These are phyloP conservation scores for Penicillium nucicola DNA, from an alignment of 495 filamentous ascomycete genomes.

Conservation along the genomic window DNA sequence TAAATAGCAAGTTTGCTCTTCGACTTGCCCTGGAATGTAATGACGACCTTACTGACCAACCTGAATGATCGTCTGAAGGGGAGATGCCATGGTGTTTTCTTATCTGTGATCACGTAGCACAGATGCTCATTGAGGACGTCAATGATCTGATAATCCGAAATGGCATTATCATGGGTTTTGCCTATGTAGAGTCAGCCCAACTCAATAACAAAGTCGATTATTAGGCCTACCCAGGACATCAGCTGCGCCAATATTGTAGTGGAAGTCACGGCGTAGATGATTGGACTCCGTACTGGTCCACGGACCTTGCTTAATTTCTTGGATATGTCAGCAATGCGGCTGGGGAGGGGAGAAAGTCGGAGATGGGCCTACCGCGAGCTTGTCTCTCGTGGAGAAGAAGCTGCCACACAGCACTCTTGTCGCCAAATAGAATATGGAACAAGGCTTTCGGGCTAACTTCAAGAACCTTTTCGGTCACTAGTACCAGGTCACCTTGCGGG, in stretches of 20 bases:
- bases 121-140: constrained; percentile 92
- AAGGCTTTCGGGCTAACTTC: constrained; percentile 88
- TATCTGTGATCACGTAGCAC: constrained; percentile 90
- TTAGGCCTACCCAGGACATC: constrained; percentile 58
- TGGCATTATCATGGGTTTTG: constrained; percentile 48
- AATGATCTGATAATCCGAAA: constrained; percentile 83
- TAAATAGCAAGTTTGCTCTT: constrained; percentile 89
- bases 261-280: constrained; percentile 71
- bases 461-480: constrained; percentile 71
- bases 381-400: constrained; percentile 82
- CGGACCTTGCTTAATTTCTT: constrained; percentile 75
- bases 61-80: constrained; percentile 77
- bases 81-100: constrained; percentile 86
- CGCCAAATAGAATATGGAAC: constrained; percentile 94
- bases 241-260: constrained; percentile 69
- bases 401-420: constrained; percentile 92
- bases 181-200: constrained; percentile 26
- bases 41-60: constrained; percentile 86
- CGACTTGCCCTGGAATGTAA: constrained; percentile 87
- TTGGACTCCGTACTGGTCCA: constrained; percentile 71
- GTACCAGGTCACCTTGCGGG: constrained; percentile 72
- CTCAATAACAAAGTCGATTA: background rate
- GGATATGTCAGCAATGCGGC: constrained; percentile 12
- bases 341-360: no score
- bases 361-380: constrained; percentile 54